phyloP scores from a whole-genome alignment of 176 grass and related monocot species.

The Microstegium vimineum region DNA sequence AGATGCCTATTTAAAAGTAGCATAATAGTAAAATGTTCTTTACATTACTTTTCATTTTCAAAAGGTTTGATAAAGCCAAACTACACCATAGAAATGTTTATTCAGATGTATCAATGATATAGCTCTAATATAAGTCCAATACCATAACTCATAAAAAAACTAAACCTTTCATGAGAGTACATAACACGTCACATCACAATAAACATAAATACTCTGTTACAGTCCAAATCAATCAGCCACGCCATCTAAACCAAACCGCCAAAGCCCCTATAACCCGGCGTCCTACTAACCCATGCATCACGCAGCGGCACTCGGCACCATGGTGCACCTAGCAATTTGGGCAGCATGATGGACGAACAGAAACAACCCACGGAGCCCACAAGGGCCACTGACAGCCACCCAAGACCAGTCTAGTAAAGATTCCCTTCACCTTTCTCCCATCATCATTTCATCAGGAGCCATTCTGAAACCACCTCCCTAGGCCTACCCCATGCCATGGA shows the following conservation, averaged over 20 bases:
- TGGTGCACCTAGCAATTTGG: background rate
- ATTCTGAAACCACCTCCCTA: background rate
- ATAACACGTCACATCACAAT: background rate
- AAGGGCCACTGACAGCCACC: constrained; percentile 23
- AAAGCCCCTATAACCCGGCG: background rate
- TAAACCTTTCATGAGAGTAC: too few relatives aligned
- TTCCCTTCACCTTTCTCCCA: constrained; percentile 25
- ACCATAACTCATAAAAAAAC: too few relatives aligned
- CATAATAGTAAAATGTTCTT: too few relatives aligned
- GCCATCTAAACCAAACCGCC: background rate
- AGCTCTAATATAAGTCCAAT: too few relatives aligned
- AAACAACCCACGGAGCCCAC: background rate
- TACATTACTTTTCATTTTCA: too few relatives aligned
- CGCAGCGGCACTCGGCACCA: too few relatives aligned
- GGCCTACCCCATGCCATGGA: background rate
- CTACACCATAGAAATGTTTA: too few relatives aligned
- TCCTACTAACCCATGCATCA: background rate
- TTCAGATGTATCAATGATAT: too few relatives aligned
- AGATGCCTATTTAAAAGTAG: too few relatives aligned
- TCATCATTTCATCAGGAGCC: background rate
- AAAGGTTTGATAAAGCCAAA: too few relatives aligned
- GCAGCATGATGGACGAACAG: background rate
- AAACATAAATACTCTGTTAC: background rate
- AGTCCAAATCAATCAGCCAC: background rate
- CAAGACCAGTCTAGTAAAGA: constrained; percentile 24